A percentile compares a stretch with the other conserved stretches of the same genome.
Evolutionary conservation across 106 monocot genomes (phyloP).

Genomic region (Allium cepa): DNA sequence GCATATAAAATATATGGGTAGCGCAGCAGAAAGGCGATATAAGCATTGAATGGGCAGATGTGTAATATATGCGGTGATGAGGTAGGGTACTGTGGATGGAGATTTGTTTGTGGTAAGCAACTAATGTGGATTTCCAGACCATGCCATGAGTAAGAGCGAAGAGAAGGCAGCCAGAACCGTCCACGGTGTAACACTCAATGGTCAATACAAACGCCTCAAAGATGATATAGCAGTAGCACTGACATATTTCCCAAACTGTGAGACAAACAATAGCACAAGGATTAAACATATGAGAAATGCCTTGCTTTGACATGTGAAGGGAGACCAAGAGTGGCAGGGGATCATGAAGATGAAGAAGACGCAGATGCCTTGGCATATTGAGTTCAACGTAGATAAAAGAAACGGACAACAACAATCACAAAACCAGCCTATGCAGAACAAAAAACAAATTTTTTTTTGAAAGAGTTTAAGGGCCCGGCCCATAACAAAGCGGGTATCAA

Average conservation of each 20-base stretch:
- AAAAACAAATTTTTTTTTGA: too few relatives aligned
- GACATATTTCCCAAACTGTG: neutral
- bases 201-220: conserved; percentile 82
- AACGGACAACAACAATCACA: too few relatives aligned
- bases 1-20: too few relatives aligned
- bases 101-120: conserved; percentile 93
- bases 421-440: too few relatives aligned
- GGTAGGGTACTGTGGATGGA: conserved; percentile 68
- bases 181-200: conserved; percentile 98
- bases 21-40: conserved; percentile 58
- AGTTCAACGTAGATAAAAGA: conserved; percentile 56
- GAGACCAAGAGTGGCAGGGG: conserved; percentile 76
- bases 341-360: conserved; percentile 81
- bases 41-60: conserved; percentile 59
- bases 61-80: conserved; percentile 94
- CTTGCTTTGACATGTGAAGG: conserved; percentile 23
- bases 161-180: conserved; percentile 76
- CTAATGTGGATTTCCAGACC: conserved; percentile 85
- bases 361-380: conserved; percentile 66
- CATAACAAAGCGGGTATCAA: too few relatives aligned
- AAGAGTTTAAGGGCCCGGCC: too few relatives aligned
- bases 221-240: conserved; percentile 19
- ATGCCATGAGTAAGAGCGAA: conserved; percentile 88
- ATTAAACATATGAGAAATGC: too few relatives aligned
- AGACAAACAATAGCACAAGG: too few relatives aligned